Percentiles rank a stretch among this genome's conserved stretches.
Conservation (phyloP, 139 green algal species). For the Chlorella sp. region DNA sequence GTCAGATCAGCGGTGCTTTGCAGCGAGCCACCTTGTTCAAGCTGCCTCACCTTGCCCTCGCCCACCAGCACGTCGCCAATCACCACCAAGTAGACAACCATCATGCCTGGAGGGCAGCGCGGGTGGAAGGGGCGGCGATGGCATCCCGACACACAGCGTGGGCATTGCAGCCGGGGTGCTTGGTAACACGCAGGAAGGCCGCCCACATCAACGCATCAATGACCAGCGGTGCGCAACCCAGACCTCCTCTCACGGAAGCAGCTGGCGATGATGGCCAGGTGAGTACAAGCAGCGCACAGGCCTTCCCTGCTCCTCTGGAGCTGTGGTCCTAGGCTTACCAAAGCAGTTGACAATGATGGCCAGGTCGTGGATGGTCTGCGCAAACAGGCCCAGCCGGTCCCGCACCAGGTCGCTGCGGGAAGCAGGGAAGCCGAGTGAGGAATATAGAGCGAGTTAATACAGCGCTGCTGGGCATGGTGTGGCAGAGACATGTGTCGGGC, state of each 20-base stretch:
- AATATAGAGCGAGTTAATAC: too few relatives aligned
- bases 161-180: not conserved
- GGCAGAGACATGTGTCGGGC: too few relatives aligned
- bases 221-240: too few relatives aligned
- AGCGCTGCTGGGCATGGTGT: too few relatives aligned
- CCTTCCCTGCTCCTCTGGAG: too few relatives aligned
- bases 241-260: not conserved
- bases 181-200: not conserved
- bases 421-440: not conserved
- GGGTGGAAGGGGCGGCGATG: not conserved
- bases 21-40: too few relatives aligned
- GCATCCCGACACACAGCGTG: not conserved
- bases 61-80: too few relatives aligned
- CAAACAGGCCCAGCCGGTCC: constrained; percentile 23
- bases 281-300: not conserved
- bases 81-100: constrained; percentile 7
- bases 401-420: constrained; percentile 33
- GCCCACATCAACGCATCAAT: not conserved
- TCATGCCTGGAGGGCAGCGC: not conserved
- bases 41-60: too few relatives aligned
- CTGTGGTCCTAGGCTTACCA: too few relatives aligned
- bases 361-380: constrained; percentile 32
- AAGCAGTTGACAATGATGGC: constrained; percentile 30
- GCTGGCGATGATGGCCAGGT: not conserved
- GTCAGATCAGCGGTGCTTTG: too few relatives aligned